These are phyloP conservation scores for Punica granatum DNA, from an alignment of 345 rosid genomes.

Conservation along the genomic window DNA sequence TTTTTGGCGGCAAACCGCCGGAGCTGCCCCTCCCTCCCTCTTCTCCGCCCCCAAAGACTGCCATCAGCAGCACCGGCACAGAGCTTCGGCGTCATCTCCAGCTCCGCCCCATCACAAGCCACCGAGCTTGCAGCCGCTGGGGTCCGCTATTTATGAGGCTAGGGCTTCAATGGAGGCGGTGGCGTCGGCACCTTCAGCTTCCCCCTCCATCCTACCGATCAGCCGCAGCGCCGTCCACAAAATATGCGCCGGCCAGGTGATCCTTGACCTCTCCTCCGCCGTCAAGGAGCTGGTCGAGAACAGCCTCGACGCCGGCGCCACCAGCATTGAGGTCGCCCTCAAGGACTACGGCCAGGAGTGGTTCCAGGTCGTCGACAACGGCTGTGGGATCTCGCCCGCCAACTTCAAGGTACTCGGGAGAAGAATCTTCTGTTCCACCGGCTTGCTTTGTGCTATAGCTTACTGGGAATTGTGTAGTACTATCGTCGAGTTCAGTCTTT, in stretches of 20 bases:
- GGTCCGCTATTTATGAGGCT: not conserved
- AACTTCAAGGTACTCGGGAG: conserved; percentile 55
- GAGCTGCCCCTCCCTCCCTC: not conserved
- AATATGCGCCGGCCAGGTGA: conserved; percentile 92
- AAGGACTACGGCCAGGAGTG: conserved; percentile 73
- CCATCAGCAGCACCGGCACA: not conserved
- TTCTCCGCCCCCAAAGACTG: not conserved
- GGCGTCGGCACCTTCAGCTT: conserved; percentile 16
- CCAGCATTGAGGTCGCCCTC: conserved; percentile 67
- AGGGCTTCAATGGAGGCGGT: conserved; percentile 26
- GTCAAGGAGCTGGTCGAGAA: conserved; percentile 96
- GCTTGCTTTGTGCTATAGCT: not conserved
- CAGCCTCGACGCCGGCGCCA: conserved; percentile 95
- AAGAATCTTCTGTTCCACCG: not conserved
- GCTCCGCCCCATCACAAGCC: not conserved
- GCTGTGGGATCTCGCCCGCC: conserved; percentile 77
- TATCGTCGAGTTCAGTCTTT: not conserved
- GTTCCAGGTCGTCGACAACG: conserved; percentile 92
- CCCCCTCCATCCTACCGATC: conserved; percentile 55
- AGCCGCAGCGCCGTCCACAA: conserved; percentile 69
- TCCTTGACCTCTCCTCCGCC: conserved; percentile 86
- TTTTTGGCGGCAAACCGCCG: conserved; percentile 3
- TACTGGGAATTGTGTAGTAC: not conserved
- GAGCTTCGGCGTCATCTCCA: not conserved
- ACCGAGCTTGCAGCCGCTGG: not conserved